Percentiles rank a stretch among this genome's conserved stretches.
phyloP scores from a whole-genome alignment of 352 stramenopile genomes.

The Phytophthora uliginosa region DNA sequence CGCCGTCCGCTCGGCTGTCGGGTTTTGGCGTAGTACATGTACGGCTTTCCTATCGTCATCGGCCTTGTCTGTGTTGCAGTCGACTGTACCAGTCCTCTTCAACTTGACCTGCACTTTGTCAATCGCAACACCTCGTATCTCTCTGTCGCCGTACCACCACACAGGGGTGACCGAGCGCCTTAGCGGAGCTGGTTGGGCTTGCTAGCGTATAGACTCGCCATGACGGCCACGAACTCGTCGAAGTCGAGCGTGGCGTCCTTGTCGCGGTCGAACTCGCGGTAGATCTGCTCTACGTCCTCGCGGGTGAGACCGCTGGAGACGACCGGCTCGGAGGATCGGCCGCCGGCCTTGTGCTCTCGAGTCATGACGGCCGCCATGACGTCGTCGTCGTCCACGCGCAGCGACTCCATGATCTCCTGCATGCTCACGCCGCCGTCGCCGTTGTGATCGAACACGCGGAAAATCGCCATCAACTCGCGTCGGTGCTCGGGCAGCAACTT shows the following conservation, averaged over 20 bases:
- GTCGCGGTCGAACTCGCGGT: slow-evolving; percentile 64
- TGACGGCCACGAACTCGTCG: slow-evolving; percentile 74
- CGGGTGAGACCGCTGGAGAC: slow-evolving; percentile 60
- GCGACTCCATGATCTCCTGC: slow-evolving; percentile 78
- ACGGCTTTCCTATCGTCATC: not conserved
- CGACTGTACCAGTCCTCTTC: slow-evolving; percentile 6
- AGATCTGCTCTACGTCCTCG: slow-evolving; percentile 66
- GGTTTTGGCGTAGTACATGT: not conserved
- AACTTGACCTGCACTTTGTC: slow-evolving; percentile 16
- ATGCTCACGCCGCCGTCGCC: slow-evolving; percentile 71
- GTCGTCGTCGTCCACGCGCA: slow-evolving; percentile 79
- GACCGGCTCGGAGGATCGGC: slow-evolving; percentile 7
- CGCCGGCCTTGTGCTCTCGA: slow-evolving; percentile 38
- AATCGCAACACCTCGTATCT: not conserved
- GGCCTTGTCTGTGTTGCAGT: slow-evolving; percentile 25
- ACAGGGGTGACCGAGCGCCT: not conserved
- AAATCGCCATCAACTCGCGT: slow-evolving; percentile 67
- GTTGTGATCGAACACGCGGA: slow-evolving; percentile 79
- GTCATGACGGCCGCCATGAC: slow-evolving; percentile 53
- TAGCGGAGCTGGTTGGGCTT: slow-evolving; percentile 22
- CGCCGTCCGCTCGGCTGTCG: not conserved
- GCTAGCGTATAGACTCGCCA: slow-evolving; percentile 56
- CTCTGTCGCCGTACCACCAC: slow-evolving; percentile 16
- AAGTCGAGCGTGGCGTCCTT: slow-evolving; percentile 68
- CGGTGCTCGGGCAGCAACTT: slow-evolving; percentile 47